phyloP scores from a whole-genome alignment of 2,329 filamentous ascomycete species.

The Venturia asperata region DNA sequence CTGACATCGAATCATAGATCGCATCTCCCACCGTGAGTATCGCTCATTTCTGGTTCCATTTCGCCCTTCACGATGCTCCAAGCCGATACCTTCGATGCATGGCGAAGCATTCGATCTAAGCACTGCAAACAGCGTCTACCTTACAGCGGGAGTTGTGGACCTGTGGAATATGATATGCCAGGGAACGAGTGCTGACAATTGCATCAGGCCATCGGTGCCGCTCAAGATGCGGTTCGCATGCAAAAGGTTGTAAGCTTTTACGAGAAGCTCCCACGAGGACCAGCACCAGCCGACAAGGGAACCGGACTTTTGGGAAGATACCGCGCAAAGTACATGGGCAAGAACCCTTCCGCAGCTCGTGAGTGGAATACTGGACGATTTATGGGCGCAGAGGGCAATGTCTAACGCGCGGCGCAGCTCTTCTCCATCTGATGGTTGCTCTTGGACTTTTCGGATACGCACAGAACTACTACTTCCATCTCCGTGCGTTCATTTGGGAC shows the following conservation, averaged over 20 bases:
- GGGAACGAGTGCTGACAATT: slow-evolving; percentile 26
- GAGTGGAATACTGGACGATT: slow-evolving; percentile 43
- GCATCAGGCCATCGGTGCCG: slow-evolving; percentile 79
- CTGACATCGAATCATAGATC: slow-evolving; percentile 41
- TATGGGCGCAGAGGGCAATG: not conserved
- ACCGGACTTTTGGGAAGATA: slow-evolving; percentile 82
- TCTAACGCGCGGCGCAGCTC: slow-evolving; percentile 49
- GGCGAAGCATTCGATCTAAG: not conserved
- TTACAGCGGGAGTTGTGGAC: not conserved
- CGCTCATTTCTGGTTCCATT: slow-evolving; percentile 16
- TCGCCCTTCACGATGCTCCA: not conserved
- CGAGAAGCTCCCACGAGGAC: slow-evolving; percentile 91
- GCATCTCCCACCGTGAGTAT: slow-evolving; percentile 74
- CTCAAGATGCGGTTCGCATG: slow-evolving; percentile 95
- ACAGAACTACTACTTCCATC: slow-evolving; percentile 99
- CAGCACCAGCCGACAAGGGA: slow-evolving; percentile 74
- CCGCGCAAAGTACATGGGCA: slow-evolving; percentile 82
- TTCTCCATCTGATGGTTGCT: slow-evolving; percentile 76
- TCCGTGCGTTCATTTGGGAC: slow-evolving; percentile 61
- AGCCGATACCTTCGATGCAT: not conserved
- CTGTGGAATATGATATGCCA: not conserved
- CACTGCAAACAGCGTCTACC: not conserved
- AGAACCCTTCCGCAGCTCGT: slow-evolving; percentile 86
- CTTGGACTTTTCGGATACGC: slow-evolving; percentile 81
- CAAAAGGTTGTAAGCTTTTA: slow-evolving; percentile 97